These are phyloP conservation scores for Emmonsiellopsis sp. DNA, from an alignment of 2,329 filamentous ascomycete genomes.

Conservation along the genomic window DNA sequence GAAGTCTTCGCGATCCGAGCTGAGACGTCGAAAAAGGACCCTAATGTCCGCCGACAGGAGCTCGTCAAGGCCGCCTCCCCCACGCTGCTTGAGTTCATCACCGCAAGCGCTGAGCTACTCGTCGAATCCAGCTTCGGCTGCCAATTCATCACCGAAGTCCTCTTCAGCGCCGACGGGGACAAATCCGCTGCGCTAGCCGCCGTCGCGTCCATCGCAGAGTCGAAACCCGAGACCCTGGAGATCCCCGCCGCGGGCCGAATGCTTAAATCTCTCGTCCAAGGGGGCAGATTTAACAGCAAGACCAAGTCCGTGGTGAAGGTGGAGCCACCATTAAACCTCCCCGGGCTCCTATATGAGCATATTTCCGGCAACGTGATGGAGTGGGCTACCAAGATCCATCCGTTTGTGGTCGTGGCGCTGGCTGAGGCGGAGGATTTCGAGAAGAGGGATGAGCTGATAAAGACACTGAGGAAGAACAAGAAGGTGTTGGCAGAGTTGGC, in stretches of 20 bases:
- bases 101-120: constrained; percentile 57
- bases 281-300: constrained; percentile 72
- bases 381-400: constrained; percentile 81
- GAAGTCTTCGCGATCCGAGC: constrained; percentile 72
- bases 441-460: constrained; percentile 56
- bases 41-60: constrained; percentile 64
- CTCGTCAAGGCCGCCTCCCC: constrained; percentile 65
- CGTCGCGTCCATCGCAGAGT: constrained; percentile 41
- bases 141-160: constrained; percentile 73
- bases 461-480: constrained; percentile 63
- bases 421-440: constrained; percentile 65
- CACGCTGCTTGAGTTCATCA: constrained; percentile 64
- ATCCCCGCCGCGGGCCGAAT: constrained; percentile 64
- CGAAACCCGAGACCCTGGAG: constrained; percentile 44
- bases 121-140: constrained; percentile 71
- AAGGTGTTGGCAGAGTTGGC: constrained; percentile 52
- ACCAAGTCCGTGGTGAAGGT: constrained; percentile 61
- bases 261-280: constrained; percentile 83
- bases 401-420: constrained; percentile 76
- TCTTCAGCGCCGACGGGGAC: constrained; percentile 67
- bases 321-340: constrained; percentile 71
- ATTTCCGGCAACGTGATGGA: constrained; percentile 57
- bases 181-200: constrained; percentile 66
- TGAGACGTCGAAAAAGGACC: constrained; percentile 86
- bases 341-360: constrained; percentile 74